Evolutionary conservation across 1,284 basidiomycete species (phyloP), one percentile per base, ranked within the genome.

Genomic region (Cryptococcus sp.): DNA sequence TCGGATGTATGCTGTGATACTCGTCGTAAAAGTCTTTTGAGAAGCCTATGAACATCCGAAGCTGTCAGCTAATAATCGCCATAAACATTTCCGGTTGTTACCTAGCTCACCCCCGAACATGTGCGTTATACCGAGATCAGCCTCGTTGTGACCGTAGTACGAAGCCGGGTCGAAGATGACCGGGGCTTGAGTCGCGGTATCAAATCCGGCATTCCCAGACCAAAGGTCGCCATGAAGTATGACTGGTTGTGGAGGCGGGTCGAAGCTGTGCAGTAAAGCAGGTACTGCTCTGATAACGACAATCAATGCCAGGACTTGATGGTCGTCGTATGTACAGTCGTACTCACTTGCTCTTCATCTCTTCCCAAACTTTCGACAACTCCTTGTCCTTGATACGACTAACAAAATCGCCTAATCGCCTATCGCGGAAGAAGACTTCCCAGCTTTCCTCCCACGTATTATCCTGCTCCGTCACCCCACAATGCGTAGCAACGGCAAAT

Each of bases 181-280:
- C 0, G 89, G 87, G 50, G 84, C 73, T 2, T 81, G 82, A 3
- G 81, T 85, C 15, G 64, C 62, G 19, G 67, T 72, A 58, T 89
- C 85, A 25, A 55, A 63, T 1, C 89, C 89, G 11, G 67, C 69
- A 43, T 78, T 78, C 7, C 76, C 72, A 2, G 69, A 73, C 91
- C 91, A 94, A 46, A 93, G 81, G 75, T 93, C 91, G 3, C 91
- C 91, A 67, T 94, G 91, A 5, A 91, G 77, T 20, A 93, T 82
- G 1, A 89, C 89, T 2, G 91, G 90, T 50, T 85, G 75, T 10
- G 91, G 82, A 1, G 66, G 45, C 1, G 81, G 79, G 39, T 88
- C 74, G 49, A 80, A 71, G 0, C 83, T 75, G 10, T 83, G 80
- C 41, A 94, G 82, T 7, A 93, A 79, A 58, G 85, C 83, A 0